These are phyloP conservation scores for Heliosperma pusillum DNA, from an alignment of 148 eudicot genomes.

Conservation along the genomic window DNA sequence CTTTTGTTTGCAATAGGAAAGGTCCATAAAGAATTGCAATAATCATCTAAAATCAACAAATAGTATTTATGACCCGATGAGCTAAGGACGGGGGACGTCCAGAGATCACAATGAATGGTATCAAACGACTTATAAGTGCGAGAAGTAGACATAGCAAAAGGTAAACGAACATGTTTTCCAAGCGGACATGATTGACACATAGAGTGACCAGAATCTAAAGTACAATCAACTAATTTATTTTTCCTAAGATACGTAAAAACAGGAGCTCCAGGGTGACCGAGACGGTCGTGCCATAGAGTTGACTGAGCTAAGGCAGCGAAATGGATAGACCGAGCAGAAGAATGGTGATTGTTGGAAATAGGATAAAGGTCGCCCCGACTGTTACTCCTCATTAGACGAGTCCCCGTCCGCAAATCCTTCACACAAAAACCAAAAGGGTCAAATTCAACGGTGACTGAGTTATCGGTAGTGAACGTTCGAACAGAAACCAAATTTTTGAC, in stretches of 20 bases:
- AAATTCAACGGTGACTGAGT: background rate
- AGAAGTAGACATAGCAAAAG: background rate
- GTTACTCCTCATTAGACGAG: too few species aligned
- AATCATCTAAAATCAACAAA: too few species aligned
- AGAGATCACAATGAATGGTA: background rate
- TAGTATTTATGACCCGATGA: background rate
- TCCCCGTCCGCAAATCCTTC: too few species aligned
- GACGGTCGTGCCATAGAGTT: background rate
- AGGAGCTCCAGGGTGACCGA: background rate
- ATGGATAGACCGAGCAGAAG: too few species aligned
- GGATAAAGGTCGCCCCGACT: background rate
- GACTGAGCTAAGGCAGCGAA: background rate
- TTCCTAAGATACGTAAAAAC: background rate
- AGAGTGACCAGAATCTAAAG: background rate
- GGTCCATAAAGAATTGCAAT: too few species aligned
- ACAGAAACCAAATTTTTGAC: background rate
- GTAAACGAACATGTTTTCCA: slow-evolving; percentile 10
- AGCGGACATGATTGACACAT: background rate
- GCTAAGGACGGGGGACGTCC: background rate
- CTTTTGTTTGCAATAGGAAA: too few species aligned
- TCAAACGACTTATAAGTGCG: background rate
- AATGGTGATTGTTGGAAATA: too few species aligned
- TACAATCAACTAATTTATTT: background rate
- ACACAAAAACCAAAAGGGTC: too few species aligned
- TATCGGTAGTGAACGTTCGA: background rate